A percentile compares a stretch with the other conserved stretches of the same genome.
Conservation (phyloP, 345 rosid genomes). For the Sisymbrium altissimum region DNA sequence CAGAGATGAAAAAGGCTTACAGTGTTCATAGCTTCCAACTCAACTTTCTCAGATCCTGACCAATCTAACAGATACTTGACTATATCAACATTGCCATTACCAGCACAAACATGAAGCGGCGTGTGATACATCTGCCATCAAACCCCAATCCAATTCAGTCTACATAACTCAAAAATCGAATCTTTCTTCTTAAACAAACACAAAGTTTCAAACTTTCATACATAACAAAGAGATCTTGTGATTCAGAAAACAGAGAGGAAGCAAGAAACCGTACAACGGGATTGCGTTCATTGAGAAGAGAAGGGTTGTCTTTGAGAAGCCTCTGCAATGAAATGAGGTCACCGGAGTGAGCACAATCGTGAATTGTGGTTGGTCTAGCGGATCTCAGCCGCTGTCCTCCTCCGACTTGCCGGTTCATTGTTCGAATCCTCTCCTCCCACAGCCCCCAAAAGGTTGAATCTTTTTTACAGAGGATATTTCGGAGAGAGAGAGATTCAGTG, state of each 20-base stretch:
- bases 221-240: too few species aligned
- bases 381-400: slow-evolving; percentile 62
- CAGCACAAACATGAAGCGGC: slow-evolving; percentile 94
- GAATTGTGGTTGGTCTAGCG: slow-evolving; percentile 71
- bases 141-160: not conserved
- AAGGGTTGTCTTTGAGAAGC: slow-evolving; percentile 62
- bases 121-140: slow-evolving; percentile 86
- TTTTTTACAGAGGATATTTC: not conserved
- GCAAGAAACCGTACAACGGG: slow-evolving; percentile 58
- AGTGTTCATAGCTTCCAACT: slow-evolving; percentile 85
- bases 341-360: slow-evolving; percentile 81
- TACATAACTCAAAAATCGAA: too few species aligned
- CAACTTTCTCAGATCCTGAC: slow-evolving; percentile 71
- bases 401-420: slow-evolving; percentile 46
- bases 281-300: slow-evolving; percentile 82
- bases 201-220: too few species aligned
- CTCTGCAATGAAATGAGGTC: slow-evolving; percentile 65
- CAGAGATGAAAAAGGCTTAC: slow-evolving; percentile 28
- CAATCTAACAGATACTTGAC: slow-evolving; percentile 68
- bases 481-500: slow-evolving; percentile 20
- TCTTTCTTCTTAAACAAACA: too few species aligned
- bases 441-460: not conserved
- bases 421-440: not conserved
- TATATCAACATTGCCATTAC: slow-evolving; percentile 66
- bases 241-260: not conserved